phyloP scores from a whole-genome alignment of 225 moss, liverwort and hornwort genomes.

The Marchantia polymorpha region DNA sequence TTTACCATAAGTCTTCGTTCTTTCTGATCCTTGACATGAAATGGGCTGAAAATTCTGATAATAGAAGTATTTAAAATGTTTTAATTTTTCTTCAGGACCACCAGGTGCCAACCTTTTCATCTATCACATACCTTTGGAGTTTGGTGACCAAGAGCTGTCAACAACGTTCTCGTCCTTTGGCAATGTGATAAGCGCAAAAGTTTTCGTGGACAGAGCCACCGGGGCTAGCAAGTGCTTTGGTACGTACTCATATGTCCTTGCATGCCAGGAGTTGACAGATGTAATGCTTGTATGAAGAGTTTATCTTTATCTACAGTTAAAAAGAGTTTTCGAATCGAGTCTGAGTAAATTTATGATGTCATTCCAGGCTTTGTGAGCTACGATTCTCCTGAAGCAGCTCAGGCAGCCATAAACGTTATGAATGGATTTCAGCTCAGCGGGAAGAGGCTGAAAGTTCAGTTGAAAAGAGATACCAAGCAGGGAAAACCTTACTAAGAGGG shows the following conservation, averaged over 20 bases:
- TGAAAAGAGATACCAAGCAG: slow-evolving; percentile 93
- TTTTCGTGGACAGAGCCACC: slow-evolving; percentile 87
- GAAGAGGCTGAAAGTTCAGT: slow-evolving; percentile 89
- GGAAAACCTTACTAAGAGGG: slow-evolving; percentile 83
- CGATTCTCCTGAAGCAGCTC: slow-evolving; percentile 93
- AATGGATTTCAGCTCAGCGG: slow-evolving; percentile 94
- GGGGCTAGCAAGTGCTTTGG: slow-evolving; percentile 98
- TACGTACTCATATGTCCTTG: slow-evolving; percentile 20
- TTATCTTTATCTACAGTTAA: background rate
- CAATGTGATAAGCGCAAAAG: slow-evolving; percentile 86
- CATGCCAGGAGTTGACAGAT: too few relatives aligned
- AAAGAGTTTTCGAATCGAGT: background rate
- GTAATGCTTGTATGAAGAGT: background rate
- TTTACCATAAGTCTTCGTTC: background rate
- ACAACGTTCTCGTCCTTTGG: slow-evolving; percentile 80
- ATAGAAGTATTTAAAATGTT: background rate
- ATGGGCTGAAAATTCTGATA: background rate
- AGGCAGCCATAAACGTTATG: slow-evolving; percentile 95
- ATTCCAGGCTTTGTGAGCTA: slow-evolving; percentile 89
- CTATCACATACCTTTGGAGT: slow-evolving; percentile 86
- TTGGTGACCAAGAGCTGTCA: slow-evolving; percentile 86
- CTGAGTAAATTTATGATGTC: slow-evolving; percentile 13
- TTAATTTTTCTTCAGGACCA: slow-evolving; percentile 59
- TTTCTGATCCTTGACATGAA: background rate
- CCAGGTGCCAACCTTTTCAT: slow-evolving; percentile 85